Evolutionary conservation across 495 filamentous ascomycete species (phyloP), one percentile per base, ranked within the genome.

Genomic region (Talaromyces trachyspermus): DNA sequence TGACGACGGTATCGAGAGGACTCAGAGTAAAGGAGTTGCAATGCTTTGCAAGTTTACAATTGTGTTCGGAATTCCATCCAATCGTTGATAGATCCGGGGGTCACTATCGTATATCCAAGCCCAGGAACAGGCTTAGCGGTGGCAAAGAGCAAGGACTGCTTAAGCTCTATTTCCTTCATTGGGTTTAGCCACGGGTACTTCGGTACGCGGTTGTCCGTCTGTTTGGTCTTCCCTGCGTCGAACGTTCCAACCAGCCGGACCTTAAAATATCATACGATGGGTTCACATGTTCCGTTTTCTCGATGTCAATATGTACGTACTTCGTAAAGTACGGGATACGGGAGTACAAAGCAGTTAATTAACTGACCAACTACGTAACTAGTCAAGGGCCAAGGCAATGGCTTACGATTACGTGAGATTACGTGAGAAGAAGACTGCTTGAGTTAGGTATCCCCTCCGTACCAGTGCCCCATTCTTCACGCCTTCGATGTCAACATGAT

Each of bases 121-220:
- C 22, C 35, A 38, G 35, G 35, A 38, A 38, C 35, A 38, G 35
- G 35, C 35, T 38, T 38, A 38, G 35, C 35, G 35, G 35, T 38
- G 35, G 35, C 35, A 20, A 38, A 19, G 35, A 38, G n/a, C 1
- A 20, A 11, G 9, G 17, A 38, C 35, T 37, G n/a, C 6, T 18
- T 19, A n/a, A n/a, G n/a, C n/a, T n/a, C n/a, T n/a, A n/a, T n/a
- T n/a, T 19, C 8, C 10, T 38, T 9, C 15, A 8, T 5, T 36
- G 33, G 15, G 30, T 14, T 36, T 36, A 5, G 9, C 35, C 35
- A 22, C 35, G 9, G 22, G 22, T 17, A 11, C 7, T 11, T n/a
- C 12, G 18, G 5, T n/a, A 8, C 15, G 8, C 35, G 9, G 17
- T 12, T 2, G 5, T 38, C 35, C n/a, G n/a, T 38, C 22, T 22